Evolutionary conservation across 768 basidiomycete species (phyloP).

Genomic region (Nevesoporus exiguus): DNA sequence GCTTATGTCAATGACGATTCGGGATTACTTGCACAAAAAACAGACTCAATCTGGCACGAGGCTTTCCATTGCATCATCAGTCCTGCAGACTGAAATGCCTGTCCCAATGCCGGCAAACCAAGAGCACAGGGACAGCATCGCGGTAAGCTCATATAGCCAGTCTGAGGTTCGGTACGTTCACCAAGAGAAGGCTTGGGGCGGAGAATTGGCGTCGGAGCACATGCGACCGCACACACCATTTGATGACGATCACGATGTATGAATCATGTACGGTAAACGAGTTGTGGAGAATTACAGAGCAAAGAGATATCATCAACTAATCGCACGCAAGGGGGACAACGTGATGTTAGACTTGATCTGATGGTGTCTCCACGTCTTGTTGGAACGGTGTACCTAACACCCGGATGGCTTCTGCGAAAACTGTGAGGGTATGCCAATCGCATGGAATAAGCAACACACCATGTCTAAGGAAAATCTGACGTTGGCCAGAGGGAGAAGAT

Average conservation of each 20-base stretch:
- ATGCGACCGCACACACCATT: constrained; percentile 39
- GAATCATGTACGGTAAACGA: constrained; percentile 24
- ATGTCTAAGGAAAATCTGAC: constrained; percentile 80
- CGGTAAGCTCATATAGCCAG: constrained; percentile 26
- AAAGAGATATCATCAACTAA: constrained; percentile 1
- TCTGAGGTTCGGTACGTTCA: constrained; percentile 27
- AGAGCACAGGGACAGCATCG: constrained; percentile 30
- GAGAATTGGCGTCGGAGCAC: constrained; percentile 35
- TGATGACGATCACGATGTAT: constrained; percentile 36
- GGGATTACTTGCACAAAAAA: constrained; percentile 69
- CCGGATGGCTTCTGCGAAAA: constrained; percentile 50
- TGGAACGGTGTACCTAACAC: constrained; percentile 39
- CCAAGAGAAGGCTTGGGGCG: constrained; percentile 32
- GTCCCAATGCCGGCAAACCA: constrained; percentile 28
- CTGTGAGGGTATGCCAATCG: constrained; percentile 4
- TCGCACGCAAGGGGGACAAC: not conserved
- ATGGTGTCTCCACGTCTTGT: constrained; percentile 18
- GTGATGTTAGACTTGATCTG: constrained; percentile 18
- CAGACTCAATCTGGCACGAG: constrained; percentile 20
- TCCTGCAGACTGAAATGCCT: constrained; percentile 28
- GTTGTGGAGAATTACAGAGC: not conserved
- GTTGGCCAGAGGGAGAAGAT: constrained; percentile 64
- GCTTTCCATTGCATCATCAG: constrained; percentile 24
- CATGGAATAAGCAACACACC: constrained; percentile 41
- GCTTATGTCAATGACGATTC: constrained; percentile 62